These are phyloP conservation scores for Sphagnum fallax DNA, from an alignment of 228 moss, liverwort and hornwort species.

Conservation along the genomic window DNA sequence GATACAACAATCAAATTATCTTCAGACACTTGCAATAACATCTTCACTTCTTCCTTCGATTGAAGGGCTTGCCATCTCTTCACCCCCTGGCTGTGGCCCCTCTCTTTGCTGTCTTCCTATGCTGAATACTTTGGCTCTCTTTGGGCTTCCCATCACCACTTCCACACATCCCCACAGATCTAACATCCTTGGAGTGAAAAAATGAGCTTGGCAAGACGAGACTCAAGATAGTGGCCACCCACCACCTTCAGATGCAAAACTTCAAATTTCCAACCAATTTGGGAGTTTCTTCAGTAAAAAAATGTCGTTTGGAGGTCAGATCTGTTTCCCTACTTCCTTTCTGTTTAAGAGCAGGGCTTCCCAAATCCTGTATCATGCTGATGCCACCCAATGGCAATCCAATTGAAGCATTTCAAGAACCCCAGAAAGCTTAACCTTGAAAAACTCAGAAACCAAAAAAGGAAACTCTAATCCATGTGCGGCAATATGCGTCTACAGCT, in stretches of 20 bases:
- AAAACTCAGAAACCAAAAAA: not conserved
- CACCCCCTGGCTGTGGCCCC: constrained; percentile 36
- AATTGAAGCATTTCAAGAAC: constrained; percentile 42
- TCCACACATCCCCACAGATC: constrained; percentile 37
- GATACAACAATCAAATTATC: constrained; percentile 49
- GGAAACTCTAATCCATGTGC: constrained; percentile 1
- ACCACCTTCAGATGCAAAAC: constrained; percentile 21
- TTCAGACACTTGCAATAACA: constrained; percentile 43
- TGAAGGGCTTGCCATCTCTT: constrained; percentile 35
- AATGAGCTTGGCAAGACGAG: constrained; percentile 33
- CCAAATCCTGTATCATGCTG: constrained; percentile 24
- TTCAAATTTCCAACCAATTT: constrained; percentile 28
- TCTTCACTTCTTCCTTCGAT: constrained; percentile 36
- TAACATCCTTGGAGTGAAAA: constrained; percentile 30
- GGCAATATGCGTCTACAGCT: not conserved
- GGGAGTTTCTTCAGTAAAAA: constrained; percentile 23
- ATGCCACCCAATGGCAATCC: constrained; percentile 54
- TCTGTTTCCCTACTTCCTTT: constrained; percentile 34
- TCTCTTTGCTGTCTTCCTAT: constrained; percentile 25
- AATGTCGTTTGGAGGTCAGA: constrained; percentile 13
- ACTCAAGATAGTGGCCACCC: constrained; percentile 14
- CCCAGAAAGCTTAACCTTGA: not conserved
- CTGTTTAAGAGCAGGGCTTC: constrained; percentile 17
- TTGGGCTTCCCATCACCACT: constrained; percentile 25
- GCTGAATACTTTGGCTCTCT: constrained; percentile 31